Evolutionary conservation across 2,329 filamentous ascomycete species (phyloP), one percentile per base, ranked within the genome.

Genomic region (Fusarium liriodendri): DNA sequence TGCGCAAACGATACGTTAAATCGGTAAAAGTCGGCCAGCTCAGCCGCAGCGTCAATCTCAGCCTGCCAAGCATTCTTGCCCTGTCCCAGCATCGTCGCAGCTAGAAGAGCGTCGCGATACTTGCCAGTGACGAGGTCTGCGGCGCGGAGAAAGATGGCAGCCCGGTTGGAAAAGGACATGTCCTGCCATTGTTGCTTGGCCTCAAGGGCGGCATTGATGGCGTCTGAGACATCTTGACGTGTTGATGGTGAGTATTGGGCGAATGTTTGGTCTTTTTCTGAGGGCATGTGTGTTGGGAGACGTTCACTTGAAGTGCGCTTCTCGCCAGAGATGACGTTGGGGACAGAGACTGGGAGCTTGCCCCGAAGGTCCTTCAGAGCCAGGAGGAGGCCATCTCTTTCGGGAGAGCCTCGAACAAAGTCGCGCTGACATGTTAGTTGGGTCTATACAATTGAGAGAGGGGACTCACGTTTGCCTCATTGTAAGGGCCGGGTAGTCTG

Each of bases 41-140:
- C 96, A 8, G 95, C 96, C n/a, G 95, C 95, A 42, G 95, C 89
- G 83, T 98, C 96, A 74, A 98, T 98, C 87, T 98, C 96, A 18
- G 96, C 96, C 84, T 98, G 96, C 95, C 95, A 98, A 37, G 94
- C 94, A 82, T 98, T 98, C 89, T 98, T 98, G 79, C 96, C 96
- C 85, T 98, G 96, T 67, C 96, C 96, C 25, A 97, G 87, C 91
- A 98, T 98, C 6, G 96, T 98, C 38, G 95, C 91, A 7, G 96
- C 95, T 93, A 98, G 97, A 78, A 98, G 90, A 64, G 98, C 94
- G 84, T 97, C 97, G 80, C 96, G 90, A 85, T 98, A 98, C 85
- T 98, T 98, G 73, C 90, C 93, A 61, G 93, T 87, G 74, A 98
- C 90, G 70, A 98, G 87, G 80, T 98, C 95, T 22, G 96, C 96